Evolutionary conservation across 371 early-diverging fungal genomes (phyloP).

Genomic region (Actinomucor elegans): DNA sequence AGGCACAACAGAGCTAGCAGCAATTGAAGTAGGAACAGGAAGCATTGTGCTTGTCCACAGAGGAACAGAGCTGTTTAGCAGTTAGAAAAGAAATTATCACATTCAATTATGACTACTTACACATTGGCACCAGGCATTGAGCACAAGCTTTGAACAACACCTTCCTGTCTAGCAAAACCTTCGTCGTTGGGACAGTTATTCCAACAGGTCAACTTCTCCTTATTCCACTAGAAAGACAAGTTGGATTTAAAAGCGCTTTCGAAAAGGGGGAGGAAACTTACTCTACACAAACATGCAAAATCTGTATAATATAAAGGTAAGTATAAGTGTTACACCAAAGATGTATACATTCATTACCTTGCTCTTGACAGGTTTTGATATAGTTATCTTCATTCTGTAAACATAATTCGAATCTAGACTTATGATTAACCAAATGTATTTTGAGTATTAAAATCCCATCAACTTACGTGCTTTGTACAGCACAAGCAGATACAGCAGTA

Average conservation of each 20-base stretch:
- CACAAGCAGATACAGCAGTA: conserved; percentile 9
- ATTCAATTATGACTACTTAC: too few relatives aligned
- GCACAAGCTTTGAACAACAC: conserved; percentile 12
- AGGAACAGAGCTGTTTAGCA: conserved; percentile 20
- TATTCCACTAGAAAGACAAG: conserved; percentile 22
- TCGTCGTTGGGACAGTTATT: conserved; percentile 26
- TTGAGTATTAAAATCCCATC: background rate
- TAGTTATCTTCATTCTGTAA: conserved; percentile 27
- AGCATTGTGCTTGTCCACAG: conserved; percentile 23
- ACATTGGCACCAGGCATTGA: conserved; percentile 36
- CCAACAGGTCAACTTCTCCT: conserved; percentile 25
- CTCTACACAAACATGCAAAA: conserved; percentile 29
- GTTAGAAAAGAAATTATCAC: background rate
- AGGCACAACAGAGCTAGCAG: conserved; percentile 4
- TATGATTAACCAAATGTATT: background rate
- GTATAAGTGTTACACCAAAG: background rate
- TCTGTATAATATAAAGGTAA: conserved; percentile 12
- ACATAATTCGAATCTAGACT: conserved; percentile 23
- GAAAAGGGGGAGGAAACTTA: conserved; percentile 9
- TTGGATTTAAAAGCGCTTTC: conserved; percentile 14
- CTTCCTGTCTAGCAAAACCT: conserved; percentile 17
- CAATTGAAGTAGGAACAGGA: conserved; percentile 16
- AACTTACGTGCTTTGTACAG: conserved; percentile 28
- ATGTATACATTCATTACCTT: conserved; percentile 14
- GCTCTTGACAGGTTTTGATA: conserved; percentile 21